Evolutionary conservation across 1,284 basidiomycete species (phyloP).

Genomic region (Termitomyces sp.): DNA sequence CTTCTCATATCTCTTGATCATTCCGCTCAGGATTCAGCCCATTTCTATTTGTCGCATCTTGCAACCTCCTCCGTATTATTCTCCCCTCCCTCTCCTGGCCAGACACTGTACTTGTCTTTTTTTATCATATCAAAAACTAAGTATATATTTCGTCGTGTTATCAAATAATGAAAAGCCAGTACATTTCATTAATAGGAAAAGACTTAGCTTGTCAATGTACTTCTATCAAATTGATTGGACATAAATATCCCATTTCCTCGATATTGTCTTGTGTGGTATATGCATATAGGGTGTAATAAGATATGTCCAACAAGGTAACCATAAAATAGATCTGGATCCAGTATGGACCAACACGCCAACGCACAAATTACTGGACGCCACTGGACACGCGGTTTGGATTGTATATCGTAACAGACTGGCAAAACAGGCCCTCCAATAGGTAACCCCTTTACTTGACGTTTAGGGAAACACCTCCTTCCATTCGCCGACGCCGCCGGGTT

Average conservation of each 20-base stretch:
- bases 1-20: background rate
- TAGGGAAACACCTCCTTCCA: conserved; percentile 55
- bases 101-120: conserved; percentile 10
- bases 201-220: no score
- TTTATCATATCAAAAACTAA: background rate
- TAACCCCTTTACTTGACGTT: conserved; percentile 42
- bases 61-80: background rate
- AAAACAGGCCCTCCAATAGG: background rate
- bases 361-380: background rate
- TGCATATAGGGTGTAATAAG: no score
- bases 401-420: background rate
- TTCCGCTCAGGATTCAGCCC: background rate
- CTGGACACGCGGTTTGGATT: background rate
- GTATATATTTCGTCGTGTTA: background rate
- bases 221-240: no score
- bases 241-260: no score
- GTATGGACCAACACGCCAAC: background rate
- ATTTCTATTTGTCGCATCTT: background rate
- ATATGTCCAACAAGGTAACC: no score
- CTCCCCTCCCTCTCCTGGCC: background rate
- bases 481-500: conserved; percentile 48
- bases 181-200: no score
- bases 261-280: no score
- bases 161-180: background rate
- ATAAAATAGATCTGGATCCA: no score